phyloP scores from a whole-genome alignment of 2,329 filamentous ascomycete genomes.

The Ascochyta lentis region DNA sequence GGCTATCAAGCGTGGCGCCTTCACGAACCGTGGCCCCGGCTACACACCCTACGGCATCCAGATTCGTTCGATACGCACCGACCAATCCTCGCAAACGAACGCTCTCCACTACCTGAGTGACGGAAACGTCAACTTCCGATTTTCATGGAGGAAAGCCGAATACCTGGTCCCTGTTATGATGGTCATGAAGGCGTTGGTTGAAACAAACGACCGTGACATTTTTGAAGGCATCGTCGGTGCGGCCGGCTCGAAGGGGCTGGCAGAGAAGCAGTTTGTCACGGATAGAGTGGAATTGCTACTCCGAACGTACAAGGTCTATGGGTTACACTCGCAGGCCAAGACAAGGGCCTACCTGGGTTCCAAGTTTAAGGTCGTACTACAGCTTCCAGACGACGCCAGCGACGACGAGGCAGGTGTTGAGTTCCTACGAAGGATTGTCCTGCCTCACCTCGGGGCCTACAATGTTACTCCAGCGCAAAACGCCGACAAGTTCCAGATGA shows the following conservation, averaged over 20 bases:
- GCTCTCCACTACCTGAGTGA: conserved; percentile 95
- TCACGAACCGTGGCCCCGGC: conserved; percentile 81
- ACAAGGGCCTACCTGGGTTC: conserved; percentile 86
- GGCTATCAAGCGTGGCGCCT: conserved; percentile 90
- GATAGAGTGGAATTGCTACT: conserved; percentile 92
- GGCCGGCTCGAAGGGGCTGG: conserved; percentile 74
- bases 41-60: conserved; percentile 93
- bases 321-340: conserved; percentile 79
- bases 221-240: conserved; percentile 90
- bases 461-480: conserved; percentile 85
- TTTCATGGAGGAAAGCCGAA: conserved; percentile 97
- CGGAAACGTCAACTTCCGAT: conserved; percentile 95
- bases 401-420: conserved; percentile 91
- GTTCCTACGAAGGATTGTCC: conserved; percentile 86
- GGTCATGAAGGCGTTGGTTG: conserved; percentile 91
- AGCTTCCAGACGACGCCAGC: conserved; percentile 81
- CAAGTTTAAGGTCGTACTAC: conserved; percentile 89
- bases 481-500: conserved; percentile 88
- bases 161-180: conserved; percentile 96
- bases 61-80: conserved; percentile 89
- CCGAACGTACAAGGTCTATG: conserved; percentile 91
- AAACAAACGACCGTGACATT: conserved; percentile 96
- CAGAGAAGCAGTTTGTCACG: conserved; percentile 88
- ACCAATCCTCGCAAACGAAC: conserved; percentile 97
- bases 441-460: conserved; percentile 88